Evolutionary conservation across 2,329 filamentous ascomycete species (phyloP).

Genomic region (Teratosphaeria nubilosa): DNA sequence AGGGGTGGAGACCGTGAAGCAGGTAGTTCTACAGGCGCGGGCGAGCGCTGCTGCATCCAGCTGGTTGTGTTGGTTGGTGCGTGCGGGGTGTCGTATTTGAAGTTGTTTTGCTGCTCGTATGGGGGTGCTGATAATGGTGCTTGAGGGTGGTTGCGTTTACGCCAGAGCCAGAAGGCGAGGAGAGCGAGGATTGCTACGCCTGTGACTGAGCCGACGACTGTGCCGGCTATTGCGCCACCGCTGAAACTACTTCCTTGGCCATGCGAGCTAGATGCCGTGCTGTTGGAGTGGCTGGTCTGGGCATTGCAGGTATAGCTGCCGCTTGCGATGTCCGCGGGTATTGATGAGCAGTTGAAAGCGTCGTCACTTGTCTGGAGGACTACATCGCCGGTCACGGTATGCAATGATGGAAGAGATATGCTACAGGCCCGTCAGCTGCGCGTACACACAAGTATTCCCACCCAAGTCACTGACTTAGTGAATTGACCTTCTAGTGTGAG

Average conservation of each 20-base stretch:
- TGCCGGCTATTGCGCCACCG: neutral
- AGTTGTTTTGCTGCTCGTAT: neutral
- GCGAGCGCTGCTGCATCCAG: neutral
- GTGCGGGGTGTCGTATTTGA: neutral
- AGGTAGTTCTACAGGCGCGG: neutral
- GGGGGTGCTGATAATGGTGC: neutral
- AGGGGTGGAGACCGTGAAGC: neutral
- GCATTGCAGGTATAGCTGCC: neutral
- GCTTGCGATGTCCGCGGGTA: neutral
- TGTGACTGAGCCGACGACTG: conserved; percentile 1
- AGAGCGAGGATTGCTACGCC: neutral
- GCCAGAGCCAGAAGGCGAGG: neutral
- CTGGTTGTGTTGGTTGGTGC: neutral
- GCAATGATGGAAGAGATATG: neutral
- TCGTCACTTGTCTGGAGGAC: neutral
- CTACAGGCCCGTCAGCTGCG: neutral
- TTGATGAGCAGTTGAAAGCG: neutral
- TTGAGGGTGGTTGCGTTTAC: neutral
- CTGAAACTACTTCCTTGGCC: neutral
- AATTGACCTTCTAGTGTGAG: conserved; percentile 3
- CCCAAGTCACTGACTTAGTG: neutral
- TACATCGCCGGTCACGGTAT: neutral
- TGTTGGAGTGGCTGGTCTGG: neutral
- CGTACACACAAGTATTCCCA: neutral
- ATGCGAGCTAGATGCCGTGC: neutral